A percentile compares a stretch with the other conserved stretches of the same genome.
phyloP scores from a whole-genome alignment of 305 asterid species.

The Stenogyne calaminthoides region DNA sequence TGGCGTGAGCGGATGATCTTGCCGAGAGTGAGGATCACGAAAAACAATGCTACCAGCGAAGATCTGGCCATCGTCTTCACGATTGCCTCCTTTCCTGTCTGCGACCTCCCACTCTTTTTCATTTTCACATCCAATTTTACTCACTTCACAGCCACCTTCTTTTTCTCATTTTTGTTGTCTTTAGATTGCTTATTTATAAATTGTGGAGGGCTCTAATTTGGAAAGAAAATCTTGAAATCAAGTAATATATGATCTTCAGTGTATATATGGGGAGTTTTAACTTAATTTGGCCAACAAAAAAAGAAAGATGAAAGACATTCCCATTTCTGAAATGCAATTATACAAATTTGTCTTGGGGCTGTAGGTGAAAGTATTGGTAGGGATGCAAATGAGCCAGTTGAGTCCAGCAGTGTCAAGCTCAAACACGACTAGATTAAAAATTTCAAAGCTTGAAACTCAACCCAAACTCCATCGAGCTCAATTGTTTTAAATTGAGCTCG shows the following conservation, averaged over 20 bases:
- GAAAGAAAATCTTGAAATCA: neutral
- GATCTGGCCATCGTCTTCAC: conserved; percentile 30
- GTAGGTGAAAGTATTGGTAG: too few relatives aligned
- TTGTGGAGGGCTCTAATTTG: neutral
- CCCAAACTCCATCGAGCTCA: too few relatives aligned
- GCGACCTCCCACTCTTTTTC: neutral
- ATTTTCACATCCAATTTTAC: neutral
- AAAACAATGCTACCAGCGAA: conserved; percentile 35
- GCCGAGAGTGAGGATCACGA: conserved; percentile 44
- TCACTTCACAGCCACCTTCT: neutral
- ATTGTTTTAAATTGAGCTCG: too few relatives aligned
- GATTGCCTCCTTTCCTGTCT: neutral
- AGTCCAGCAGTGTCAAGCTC: too few relatives aligned
- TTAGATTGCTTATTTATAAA: neutral
- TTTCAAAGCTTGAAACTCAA: too few relatives aligned
- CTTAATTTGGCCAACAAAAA: too few relatives aligned
- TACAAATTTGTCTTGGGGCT: too few relatives aligned
- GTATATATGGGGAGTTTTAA: too few relatives aligned
- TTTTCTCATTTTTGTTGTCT: neutral
- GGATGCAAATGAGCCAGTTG: too few relatives aligned
- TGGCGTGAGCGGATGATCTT: conserved; percentile 58
- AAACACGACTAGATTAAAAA: too few relatives aligned
- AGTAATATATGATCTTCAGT: neutral
- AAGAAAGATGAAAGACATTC: too few relatives aligned
- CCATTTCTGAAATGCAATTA: too few relatives aligned